These are phyloP conservation scores for Dictyostelium brefeldianum DNA, from an alignment of 78 protist genomes.

Conservation along the genomic window DNA sequence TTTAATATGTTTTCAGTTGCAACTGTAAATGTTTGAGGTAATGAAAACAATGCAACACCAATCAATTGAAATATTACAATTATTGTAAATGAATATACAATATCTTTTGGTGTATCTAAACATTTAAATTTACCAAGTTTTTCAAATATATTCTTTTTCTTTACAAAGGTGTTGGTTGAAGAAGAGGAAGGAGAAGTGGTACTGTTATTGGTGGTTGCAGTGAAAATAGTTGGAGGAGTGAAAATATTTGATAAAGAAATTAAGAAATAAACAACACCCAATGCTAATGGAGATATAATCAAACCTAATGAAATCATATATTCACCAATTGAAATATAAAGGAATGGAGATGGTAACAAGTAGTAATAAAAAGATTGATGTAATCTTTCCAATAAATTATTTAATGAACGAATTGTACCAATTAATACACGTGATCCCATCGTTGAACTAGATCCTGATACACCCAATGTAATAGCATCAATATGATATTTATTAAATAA, in stretches of 20 bases:
- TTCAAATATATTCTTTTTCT: not conserved
- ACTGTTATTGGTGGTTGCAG: not conserved
- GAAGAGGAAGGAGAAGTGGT: not conserved
- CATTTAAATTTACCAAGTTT: not conserved
- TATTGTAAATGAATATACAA: constrained; percentile 34
- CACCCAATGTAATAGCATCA: constrained; percentile 77
- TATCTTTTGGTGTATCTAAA: constrained; percentile 54
- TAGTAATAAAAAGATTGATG: constrained; percentile 92
- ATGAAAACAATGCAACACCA: constrained; percentile 28
- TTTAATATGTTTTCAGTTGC: not conserved
- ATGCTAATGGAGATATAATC: constrained; percentile 49
- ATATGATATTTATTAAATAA: constrained; percentile 79
- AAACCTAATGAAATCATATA: constrained; percentile 81
- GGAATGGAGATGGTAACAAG: constrained; percentile 63
- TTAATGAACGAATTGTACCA: constrained; percentile 76
- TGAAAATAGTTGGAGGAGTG: constrained; percentile 48
- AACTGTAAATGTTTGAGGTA: constrained; percentile 49
- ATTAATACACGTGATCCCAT: constrained; percentile 30
- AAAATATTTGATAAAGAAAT: constrained; percentile 48
- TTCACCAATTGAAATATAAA: constrained; percentile 86
- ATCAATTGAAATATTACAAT: constrained; percentile 18
- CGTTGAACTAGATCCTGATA: constrained; percentile 7
- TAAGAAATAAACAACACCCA: constrained; percentile 25
- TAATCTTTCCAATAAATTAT: constrained; percentile 84
- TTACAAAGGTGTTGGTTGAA: not conserved